Percentiles rank a stretch among this genome's conserved stretches.
Evolutionary conservation across 257 asterid genomes (phyloP).

Genomic region (Buddleja alternifolia): DNA sequence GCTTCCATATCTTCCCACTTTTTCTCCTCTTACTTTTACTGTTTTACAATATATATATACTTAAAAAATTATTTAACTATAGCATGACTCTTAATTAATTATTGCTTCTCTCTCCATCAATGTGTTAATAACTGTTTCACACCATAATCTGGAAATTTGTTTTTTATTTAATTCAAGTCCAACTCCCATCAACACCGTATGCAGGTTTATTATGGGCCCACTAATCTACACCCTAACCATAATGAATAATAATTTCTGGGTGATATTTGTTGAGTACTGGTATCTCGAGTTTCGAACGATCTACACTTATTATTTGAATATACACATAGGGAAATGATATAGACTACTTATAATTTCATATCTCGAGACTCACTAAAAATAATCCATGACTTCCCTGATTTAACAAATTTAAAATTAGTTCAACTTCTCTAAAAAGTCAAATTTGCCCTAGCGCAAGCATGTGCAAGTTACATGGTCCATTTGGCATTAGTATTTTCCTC

Average conservation of each 20-base stretch:
- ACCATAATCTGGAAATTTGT: slow-evolving; percentile 22
- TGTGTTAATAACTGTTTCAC: slow-evolving; percentile 29
- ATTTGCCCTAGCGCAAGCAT: slow-evolving; percentile 23
- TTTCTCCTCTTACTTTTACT: slow-evolving; percentile 21
- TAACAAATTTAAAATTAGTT: no score
- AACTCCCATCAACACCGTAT: slow-evolving; percentile 40
- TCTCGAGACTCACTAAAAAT: no score
- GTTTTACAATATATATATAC: neutral
- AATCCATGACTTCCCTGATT: no score
- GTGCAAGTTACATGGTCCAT: neutral
- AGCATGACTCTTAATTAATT: slow-evolving; percentile 9
- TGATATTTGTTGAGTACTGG: no score
- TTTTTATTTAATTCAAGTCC: slow-evolving; percentile 14
- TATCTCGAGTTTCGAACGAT: no score
- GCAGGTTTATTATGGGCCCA: slow-evolving; percentile 15
- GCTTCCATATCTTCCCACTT: slow-evolving; percentile 47
- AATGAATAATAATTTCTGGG: no score
- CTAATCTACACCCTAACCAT: neutral
- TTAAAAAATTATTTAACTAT: slow-evolving; percentile 21
- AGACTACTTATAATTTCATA: no score
- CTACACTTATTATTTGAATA: no score
- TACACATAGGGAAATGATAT: no score
- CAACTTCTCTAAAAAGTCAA: slow-evolving; percentile 20
- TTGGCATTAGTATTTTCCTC: no score
- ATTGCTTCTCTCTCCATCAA: slow-evolving; percentile 33